Conservation (phyloP, 345 rosid genomes). For the Adansonia digitata region DNA sequence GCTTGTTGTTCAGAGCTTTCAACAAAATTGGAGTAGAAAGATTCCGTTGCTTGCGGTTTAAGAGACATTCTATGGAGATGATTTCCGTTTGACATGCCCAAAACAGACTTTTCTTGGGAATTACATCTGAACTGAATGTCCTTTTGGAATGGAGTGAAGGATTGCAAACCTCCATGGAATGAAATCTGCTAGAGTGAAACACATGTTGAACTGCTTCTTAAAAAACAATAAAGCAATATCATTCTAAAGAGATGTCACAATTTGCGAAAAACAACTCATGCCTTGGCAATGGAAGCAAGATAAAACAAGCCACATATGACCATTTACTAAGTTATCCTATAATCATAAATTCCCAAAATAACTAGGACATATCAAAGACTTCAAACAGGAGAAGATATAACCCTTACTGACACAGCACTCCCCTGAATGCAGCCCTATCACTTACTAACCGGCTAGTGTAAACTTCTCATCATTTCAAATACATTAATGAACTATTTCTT, state of each 20-base stretch:
- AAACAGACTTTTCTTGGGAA: constrained; percentile 36
- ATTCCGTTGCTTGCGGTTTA: constrained; percentile 45
- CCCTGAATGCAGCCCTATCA: not conserved
- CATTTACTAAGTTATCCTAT: not conserved
- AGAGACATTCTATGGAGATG: constrained; percentile 29
- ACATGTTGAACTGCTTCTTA: not conserved
- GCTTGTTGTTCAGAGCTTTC: constrained; percentile 28
- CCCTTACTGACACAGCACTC: not conserved
- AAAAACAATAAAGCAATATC: not conserved
- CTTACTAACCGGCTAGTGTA: not conserved
- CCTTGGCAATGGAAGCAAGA: not conserved
- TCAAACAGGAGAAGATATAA: not conserved
- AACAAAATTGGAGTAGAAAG: constrained; percentile 33
- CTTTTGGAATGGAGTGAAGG: constrained; percentile 34
- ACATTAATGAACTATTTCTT: constrained; percentile 5
- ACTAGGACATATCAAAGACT: not conserved
- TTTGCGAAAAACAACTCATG: not conserved
- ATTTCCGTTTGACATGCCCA: constrained; percentile 35
- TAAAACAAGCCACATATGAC: not conserved
- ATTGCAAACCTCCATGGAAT: constrained; percentile 41
- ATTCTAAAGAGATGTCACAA: not conserved
- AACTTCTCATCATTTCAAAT: constrained; percentile 4
- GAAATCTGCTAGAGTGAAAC: constrained; percentile 43
- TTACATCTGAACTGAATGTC: constrained; percentile 38
- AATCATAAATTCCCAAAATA: not conserved